Percentiles rank a stretch among this genome's conserved stretches.
Conservation (phyloP, 2,329 filamentous ascomycete genomes). For the Chalaropsis thielavioides region DNA sequence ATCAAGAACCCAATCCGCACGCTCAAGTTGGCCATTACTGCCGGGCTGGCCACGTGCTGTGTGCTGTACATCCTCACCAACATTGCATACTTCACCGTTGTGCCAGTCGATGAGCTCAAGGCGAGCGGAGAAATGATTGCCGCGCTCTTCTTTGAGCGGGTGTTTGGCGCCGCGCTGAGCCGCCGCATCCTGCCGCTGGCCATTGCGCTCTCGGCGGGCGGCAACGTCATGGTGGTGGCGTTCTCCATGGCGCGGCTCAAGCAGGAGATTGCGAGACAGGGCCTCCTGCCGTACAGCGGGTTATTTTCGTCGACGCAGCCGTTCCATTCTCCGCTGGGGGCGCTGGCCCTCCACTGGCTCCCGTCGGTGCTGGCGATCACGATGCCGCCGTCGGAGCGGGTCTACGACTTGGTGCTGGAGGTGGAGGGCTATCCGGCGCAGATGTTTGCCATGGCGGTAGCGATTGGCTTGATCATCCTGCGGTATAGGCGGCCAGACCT, state of each 20-base stretch:
- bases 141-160: constrained; percentile 49
- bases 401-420: constrained; percentile 60
- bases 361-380: constrained; percentile 53
- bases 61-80: constrained; percentile 54
- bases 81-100: constrained; percentile 46
- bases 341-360: constrained; percentile 53
- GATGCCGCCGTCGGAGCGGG: constrained; percentile 47
- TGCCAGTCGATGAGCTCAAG: constrained; percentile 53
- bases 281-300: constrained; percentile 50
- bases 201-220: constrained; percentile 51
- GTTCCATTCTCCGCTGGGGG: constrained; percentile 52
- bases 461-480: constrained; percentile 45
- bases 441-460: constrained; percentile 43
- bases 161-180: constrained; percentile 46
- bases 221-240: constrained; percentile 60
- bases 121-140: constrained; percentile 52
- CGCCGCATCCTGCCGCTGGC: constrained; percentile 44
- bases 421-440: constrained; percentile 55
- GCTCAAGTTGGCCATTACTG: constrained; percentile 44
- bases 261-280: constrained; percentile 57
- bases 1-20: constrained; percentile 54
- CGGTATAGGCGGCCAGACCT: constrained; percentile 45
- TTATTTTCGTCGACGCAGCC: constrained; percentile 49
- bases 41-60: constrained; percentile 46
- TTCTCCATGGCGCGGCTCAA: constrained; percentile 56